These are phyloP conservation scores for Cyberlindnera xishuangbannaensis DNA, from an alignment of 805 yeast species.

Conservation along the genomic window DNA sequence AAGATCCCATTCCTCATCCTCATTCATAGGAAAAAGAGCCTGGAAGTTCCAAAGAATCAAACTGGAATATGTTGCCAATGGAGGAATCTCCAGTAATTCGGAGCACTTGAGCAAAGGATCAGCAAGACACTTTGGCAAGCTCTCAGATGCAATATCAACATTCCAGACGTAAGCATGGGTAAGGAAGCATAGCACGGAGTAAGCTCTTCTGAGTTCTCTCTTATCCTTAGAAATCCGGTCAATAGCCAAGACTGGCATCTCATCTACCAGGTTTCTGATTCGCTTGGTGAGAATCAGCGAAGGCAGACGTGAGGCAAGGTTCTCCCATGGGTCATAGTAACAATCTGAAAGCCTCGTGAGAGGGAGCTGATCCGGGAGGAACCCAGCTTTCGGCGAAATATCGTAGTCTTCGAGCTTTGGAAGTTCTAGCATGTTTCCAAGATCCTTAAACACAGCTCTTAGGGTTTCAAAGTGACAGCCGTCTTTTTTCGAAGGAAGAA, in stretches of 20 bases:
- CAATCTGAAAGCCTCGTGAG: slow-evolving; percentile 49
- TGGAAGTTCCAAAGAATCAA: slow-evolving; percentile 85
- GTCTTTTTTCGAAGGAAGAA: too few species aligned
- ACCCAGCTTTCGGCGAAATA: slow-evolving; percentile 67
- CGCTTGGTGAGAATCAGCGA: slow-evolving; percentile 62
- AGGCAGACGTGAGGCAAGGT: slow-evolving; percentile 58
- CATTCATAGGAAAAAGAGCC: slow-evolving; percentile 42
- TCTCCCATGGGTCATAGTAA: slow-evolving; percentile 78
- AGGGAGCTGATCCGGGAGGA: slow-evolving; percentile 69
- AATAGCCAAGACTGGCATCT: slow-evolving; percentile 51
- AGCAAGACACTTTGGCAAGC: slow-evolving; percentile 63
- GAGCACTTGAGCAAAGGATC: slow-evolving; percentile 60
- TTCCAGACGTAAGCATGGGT: slow-evolving; percentile 93
- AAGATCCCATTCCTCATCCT: slow-evolving; percentile 37
- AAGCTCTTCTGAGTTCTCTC: slow-evolving; percentile 70
- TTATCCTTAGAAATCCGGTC: slow-evolving; percentile 32
- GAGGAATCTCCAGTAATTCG: slow-evolving; percentile 66
- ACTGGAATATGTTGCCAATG: slow-evolving; percentile 84
- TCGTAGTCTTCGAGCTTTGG: slow-evolving; percentile 61
- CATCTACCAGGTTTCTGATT: slow-evolving; percentile 58
- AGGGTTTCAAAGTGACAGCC: too few species aligned
- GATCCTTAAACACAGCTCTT: too few species aligned
- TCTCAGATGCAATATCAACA: slow-evolving; percentile 51
- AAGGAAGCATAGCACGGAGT: slow-evolving; percentile 69
- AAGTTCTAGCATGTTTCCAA: slow-evolving; percentile 25